Conservation (phyloP, 148 eudicot species). For the Camellia japonica region DNA sequence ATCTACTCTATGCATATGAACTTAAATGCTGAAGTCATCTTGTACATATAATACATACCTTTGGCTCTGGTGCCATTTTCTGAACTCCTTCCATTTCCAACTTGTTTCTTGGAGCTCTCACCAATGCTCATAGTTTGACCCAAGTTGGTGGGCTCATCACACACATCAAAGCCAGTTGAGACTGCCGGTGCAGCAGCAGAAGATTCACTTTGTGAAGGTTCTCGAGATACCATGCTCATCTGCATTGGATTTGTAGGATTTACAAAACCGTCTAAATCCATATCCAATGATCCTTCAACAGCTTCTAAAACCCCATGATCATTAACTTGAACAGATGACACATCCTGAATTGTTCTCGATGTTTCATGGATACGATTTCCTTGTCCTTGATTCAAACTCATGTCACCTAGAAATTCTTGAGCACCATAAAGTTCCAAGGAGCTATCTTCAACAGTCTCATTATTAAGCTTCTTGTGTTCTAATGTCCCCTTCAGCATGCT, state of each 20-base stretch:
- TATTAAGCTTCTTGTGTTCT: conserved; percentile 41
- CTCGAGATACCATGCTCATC: conserved; percentile 34
- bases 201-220: conserved; percentile 50
- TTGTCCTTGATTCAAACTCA: conserved; percentile 22
- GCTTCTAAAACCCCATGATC: conserved; percentile 32
- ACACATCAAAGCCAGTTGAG: conserved; percentile 36
- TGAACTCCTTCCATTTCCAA: conserved; percentile 23
- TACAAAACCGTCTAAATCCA: conserved; percentile 29
- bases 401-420: conserved; percentile 25
- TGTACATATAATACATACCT: conserved; percentile 6
- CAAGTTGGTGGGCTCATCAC: conserved; percentile 36
- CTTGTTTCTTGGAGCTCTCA: conserved; percentile 33
- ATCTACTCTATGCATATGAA: background rate
- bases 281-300: conserved; percentile 28
- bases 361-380: conserved; percentile 17
- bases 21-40: background rate
- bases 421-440: conserved; percentile 30
- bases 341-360: conserved; percentile 27
- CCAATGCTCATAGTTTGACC: conserved; percentile 28
- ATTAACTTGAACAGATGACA: conserved; percentile 18
- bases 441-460: conserved; percentile 23
- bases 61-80: conserved; percentile 18
- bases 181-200: conserved; percentile 41
- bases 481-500: conserved; percentile 52
- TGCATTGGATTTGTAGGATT: conserved; percentile 26